Evolutionary conservation across 495 filamentous ascomycete genomes (phyloP).

Genomic region (Aspergillus baeticus): DNA sequence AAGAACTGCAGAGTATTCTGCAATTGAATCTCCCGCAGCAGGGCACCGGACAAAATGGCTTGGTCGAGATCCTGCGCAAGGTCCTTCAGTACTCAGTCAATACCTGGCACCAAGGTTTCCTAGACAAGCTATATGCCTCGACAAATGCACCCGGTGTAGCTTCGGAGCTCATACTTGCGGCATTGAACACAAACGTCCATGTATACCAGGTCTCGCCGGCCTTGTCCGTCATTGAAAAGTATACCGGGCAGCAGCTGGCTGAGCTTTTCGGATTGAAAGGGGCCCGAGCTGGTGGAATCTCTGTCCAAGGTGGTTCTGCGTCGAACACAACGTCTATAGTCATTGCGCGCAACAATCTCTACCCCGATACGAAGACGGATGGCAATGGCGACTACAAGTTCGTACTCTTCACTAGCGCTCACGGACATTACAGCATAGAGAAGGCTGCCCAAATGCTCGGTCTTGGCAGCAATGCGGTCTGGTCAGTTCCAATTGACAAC

Average conservation of each 20-base stretch:
- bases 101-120: constrained; percentile 94
- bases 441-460: constrained; percentile 88
- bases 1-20: constrained; percentile 64
- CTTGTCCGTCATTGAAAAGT: constrained; percentile 80
- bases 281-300: constrained; percentile 76
- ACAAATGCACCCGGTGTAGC: constrained; percentile 83
- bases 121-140: constrained; percentile 87
- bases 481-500: constrained; percentile 70
- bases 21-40: constrained; percentile 62
- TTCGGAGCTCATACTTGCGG: constrained; percentile 77
- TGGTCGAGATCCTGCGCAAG: constrained; percentile 62
- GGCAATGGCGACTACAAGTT: constrained; percentile 67
- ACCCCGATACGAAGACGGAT: constrained; percentile 67
- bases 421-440: constrained; percentile 93
- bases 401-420: constrained; percentile 82
- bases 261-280: constrained; percentile 72
- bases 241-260: constrained; percentile 67
- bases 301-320: constrained; percentile 81
- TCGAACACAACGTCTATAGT: constrained; percentile 87
- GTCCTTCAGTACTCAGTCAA: constrained; percentile 84
- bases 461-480: constrained; percentile 71
- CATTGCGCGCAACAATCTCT: constrained; percentile 84
- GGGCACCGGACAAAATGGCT: constrained; percentile 67
- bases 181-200: constrained; percentile 88
- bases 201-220: constrained; percentile 90